Evolutionary conservation across 2,329 filamentous ascomycete species (phyloP), one percentile per base, ranked within the genome.

Genomic region (Dactylellina sp.): DNA sequence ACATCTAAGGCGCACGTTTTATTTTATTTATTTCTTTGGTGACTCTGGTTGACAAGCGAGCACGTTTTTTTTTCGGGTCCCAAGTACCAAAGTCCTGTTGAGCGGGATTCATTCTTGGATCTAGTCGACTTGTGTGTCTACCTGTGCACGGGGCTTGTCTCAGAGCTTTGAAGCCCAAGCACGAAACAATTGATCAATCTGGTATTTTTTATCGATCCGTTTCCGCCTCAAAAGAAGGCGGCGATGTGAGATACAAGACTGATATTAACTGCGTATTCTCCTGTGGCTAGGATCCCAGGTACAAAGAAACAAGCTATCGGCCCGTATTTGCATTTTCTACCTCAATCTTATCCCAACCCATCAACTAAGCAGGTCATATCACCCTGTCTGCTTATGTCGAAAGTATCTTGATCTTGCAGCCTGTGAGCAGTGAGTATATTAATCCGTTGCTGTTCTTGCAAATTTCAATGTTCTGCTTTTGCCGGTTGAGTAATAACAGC

Each of bases 71-170:
- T 63, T 14, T 53, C 46, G 59, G 44, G 57, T 22, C 59, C 66
- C 57, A 52, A 64, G 39, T 46, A 68, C 53, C 63, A 60, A 49
- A 59, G 50, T 71, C 66, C 59, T 64, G 66, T 64, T 62, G 57
- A 71, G 50, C 57, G 57, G 56, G 65, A 59, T 59, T 62, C 44
- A 50, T 32, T 49, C 35, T 44, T 25, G 50, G 50, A n/a, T 9
- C 24, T 32, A 11, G 32, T 56, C 53, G 47, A 57, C 57, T 63
- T 52, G 46, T 14, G 20, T 53, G 46, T 71, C 52, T 63, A 57
- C 37, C 56, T 63, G 66, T 59, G 66, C 66, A 71, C 66, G 66
- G 66, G 52, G 37, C 59, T 24, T 53, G n/a, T n/a, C n/a, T n/a
- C n/a, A n/a, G n/a, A 20, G 22, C 22, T 35, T 44, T 44, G 49